Base-by-base conservation (phyloP, 441 rosid species). In the Gossypium gossypioides region DNA sequence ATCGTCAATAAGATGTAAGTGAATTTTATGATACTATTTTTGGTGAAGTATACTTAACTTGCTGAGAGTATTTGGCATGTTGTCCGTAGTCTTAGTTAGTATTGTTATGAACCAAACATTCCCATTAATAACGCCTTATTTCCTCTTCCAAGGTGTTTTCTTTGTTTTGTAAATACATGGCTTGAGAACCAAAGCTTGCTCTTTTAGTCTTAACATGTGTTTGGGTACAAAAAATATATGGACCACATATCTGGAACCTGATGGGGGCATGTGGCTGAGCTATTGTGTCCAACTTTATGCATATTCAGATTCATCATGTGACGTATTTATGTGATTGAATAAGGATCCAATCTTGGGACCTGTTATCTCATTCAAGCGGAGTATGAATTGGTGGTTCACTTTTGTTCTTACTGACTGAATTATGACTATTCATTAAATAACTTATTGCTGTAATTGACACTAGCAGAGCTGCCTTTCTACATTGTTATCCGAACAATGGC, bases 1-100 rank as follows among this genome's bases (percentile, higher is more conserved):
- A 88, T 93, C 40, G 85, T 93, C 65, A 84, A 83, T 79, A 88
- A 89, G 84, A 86, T 93, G 97, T 90, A 79, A 81, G 90, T 77
- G 67, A 34, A 34, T 16, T 37, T 34, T 16, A 7, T 62, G 50
- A 48, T 62, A 62, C 34, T 62, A 44, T 21, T 65, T 19, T 44
- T 12, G 19, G 32, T 21, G 21, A 21, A 13, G 13, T 21, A 21
- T 22, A 44, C 4, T 21, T 64, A 42, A 65, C 2, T 61, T 34
- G 37, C 48, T 34, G 48, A 8, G 25, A 34, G 16, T 61, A 24
- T 34, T 6, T 34, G 50, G 67, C 24, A 3, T 34, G 25, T 62
- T 21, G 16, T 16, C 22, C n/a, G 6, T 8, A 34, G 50, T 62
- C 21, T 62, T 9, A 9, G 24, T 37, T 52, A 16, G 8, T 40